These are phyloP conservation scores for Ustilago bromivora DNA, from an alignment of 1,284 basidiomycete genomes.

Conservation along the genomic window DNA sequence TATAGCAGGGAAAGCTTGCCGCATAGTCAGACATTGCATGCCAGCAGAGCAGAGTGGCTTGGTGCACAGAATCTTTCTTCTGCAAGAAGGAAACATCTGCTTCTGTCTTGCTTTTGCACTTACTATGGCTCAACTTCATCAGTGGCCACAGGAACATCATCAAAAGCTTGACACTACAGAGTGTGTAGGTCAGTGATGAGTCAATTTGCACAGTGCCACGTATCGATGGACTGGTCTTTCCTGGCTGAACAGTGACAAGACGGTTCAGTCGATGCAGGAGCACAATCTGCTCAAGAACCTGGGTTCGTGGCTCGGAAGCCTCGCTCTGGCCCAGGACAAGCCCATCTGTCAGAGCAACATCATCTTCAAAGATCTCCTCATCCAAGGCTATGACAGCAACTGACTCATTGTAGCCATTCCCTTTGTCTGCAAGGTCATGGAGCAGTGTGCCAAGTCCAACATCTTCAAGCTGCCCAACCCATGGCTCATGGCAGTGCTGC, in stretches of 20 bases:
- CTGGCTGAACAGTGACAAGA: slow-evolving; percentile 87
- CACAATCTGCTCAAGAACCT: slow-evolving; percentile 91
- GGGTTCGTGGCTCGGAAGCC: slow-evolving; percentile 91
- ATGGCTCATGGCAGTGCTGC: slow-evolving; percentile 95
- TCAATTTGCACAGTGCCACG: too few relatives aligned
- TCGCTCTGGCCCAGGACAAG: slow-evolving; percentile 90
- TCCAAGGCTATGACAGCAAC: slow-evolving; percentile 93
- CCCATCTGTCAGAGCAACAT: slow-evolving; percentile 94
- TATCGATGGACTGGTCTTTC: too few relatives aligned
- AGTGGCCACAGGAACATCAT: too few relatives aligned
- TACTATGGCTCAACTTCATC: too few relatives aligned
- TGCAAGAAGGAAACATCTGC: too few relatives aligned
- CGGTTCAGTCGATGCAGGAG: slow-evolving; percentile 82
- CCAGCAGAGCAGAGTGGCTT: too few relatives aligned
- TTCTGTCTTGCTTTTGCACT: too few relatives aligned
- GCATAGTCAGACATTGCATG: too few relatives aligned
- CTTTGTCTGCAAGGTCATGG: slow-evolving; percentile 96
- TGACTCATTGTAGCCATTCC: slow-evolving; percentile 94
- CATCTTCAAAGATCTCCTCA: slow-evolving; percentile 93
- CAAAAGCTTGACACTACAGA: too few relatives aligned
- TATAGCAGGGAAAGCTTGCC: too few relatives aligned
- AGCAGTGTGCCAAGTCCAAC: slow-evolving; percentile 86
- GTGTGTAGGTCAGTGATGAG: too few relatives aligned
- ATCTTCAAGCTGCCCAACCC: slow-evolving; percentile 98
- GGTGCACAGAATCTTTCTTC: too few relatives aligned